A percentile compares a stretch with the other conserved stretches of the same genome.
phyloP scores from a whole-genome alignment of 139 green algal species.

The Limnomonas spitsbergensis region DNA sequence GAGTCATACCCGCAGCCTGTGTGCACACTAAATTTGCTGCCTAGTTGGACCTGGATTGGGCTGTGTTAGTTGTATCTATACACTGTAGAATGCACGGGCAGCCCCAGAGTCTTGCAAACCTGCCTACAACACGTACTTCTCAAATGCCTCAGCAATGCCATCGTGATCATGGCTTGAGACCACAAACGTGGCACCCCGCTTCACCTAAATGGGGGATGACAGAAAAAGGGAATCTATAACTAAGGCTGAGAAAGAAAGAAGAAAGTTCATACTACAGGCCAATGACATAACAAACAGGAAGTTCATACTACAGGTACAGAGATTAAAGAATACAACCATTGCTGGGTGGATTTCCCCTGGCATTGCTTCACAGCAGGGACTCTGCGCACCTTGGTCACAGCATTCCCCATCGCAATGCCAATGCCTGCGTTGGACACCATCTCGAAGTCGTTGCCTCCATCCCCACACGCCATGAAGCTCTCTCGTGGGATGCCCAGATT shows the following conservation, averaged over 20 bases:
- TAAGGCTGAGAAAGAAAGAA: slow-evolving; percentile 15
- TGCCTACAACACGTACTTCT: slow-evolving; percentile 80
- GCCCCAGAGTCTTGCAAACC: no score
- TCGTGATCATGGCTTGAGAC: slow-evolving; percentile 79
- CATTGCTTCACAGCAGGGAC: no score
- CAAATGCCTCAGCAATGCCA: slow-evolving; percentile 89
- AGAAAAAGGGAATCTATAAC: slow-evolving; percentile 1
- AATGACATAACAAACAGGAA: no score
- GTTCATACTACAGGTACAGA: no score
- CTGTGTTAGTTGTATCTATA: no score
- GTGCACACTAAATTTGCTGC: no score
- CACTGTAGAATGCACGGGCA: no score
- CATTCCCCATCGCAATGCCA: slow-evolving; percentile 95
- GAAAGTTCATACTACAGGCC: no score
- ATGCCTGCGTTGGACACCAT: slow-evolving; percentile 75
- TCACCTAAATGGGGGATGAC: slow-evolving; percentile 44
- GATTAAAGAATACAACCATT: no score
- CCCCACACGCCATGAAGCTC: slow-evolving; percentile 83
- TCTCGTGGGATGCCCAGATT: slow-evolving; percentile 40
- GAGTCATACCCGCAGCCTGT: no score
- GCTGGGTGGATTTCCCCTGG: no score
- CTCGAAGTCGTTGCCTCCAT: slow-evolving; percentile 88
- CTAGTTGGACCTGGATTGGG: no score
- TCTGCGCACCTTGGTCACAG: slow-evolving; percentile 46
- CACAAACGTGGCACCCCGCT: slow-evolving; percentile 55